Evolutionary conservation across 352 stramenopile genomes (phyloP), one percentile per base, ranked within the genome.

Genomic region (Globisporangium okanoganense): DNA sequence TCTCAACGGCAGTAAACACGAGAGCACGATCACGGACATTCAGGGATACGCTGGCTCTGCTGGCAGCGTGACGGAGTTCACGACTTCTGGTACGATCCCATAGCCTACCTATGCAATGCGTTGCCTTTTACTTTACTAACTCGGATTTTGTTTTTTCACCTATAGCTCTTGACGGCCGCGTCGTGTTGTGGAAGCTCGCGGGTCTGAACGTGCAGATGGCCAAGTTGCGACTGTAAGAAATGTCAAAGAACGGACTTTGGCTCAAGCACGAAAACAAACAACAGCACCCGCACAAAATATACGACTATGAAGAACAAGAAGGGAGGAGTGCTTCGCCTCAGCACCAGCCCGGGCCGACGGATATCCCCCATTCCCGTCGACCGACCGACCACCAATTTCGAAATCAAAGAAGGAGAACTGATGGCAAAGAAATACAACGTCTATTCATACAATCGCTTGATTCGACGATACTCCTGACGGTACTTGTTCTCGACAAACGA

Each of bases 361-460:
- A 41, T 20, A 16, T n/a, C n/a, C 38, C 25, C 52, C 22, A 7
- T 24, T 48, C n/a, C 24, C 6, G 33, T 25, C 48, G 33, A 33
- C n/a, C 47, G 2, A 50, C 44, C 45, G 18, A 12, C 25, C 18
- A 33, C 56, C 24, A 58, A 43, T 62, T 38, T 62, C 53, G 47
- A 41, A 25, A 58, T 16, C 33, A 58, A 18, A 52, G 22, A 20
- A 54, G 27, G n/a, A 20, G 20, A 22, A 18, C 5, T 22, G 24
- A 52, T 40, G 33, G 18, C 48, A 54, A 54, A 24, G 48, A 47
- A 54, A 61, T 51, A 56, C 14, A 40, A 22, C 61, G 43, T 71
- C 68, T 88, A 94, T 79, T 93, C 87, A 71, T 98, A 98, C 64
- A 98, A 70, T 41, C 61, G 66, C 65, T 97, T 97, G 68, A 98